Percentiles rank a stretch among this genome's conserved stretches.
Evolutionary conservation across 1,284 basidiomycete species (phyloP).

Genomic region (Ustilago xerochloae): DNA sequence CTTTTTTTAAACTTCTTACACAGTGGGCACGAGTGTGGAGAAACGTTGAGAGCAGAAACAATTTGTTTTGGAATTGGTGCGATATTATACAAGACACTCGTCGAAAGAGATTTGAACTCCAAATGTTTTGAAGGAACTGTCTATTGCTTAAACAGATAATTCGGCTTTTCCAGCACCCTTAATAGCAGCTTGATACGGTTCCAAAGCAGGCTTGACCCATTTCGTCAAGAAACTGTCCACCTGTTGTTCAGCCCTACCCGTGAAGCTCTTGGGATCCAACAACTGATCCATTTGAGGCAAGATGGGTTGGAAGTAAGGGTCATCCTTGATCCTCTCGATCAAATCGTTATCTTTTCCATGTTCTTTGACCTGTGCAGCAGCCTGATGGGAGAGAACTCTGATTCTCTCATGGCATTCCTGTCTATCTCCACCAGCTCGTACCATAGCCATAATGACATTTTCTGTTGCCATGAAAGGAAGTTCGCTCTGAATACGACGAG

Average conservation of each 20-base stretch:
- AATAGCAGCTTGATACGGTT: conserved; percentile 75
- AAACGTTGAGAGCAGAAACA: neutral
- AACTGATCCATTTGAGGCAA: conserved; percentile 70
- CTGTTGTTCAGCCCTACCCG: conserved; percentile 63
- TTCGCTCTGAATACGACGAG: conserved; percentile 88
- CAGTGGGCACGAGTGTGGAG: too few species aligned
- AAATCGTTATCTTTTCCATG: conserved; percentile 95
- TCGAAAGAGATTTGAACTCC: neutral
- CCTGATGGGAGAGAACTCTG: conserved; percentile 93
- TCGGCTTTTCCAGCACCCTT: conserved; percentile 74
- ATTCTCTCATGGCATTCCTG: conserved; percentile 98
- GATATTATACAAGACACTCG: conserved; percentile 14
- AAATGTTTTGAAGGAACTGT: too few species aligned
- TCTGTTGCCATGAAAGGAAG: conserved; percentile 96
- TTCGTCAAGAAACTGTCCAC: conserved; percentile 77
- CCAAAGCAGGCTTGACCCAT: conserved; percentile 89
- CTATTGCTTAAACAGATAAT: conserved; percentile 66
- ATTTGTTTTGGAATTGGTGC: neutral
- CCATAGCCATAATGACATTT: conserved; percentile 99
- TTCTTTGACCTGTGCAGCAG: conserved; percentile 92
- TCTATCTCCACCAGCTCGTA: conserved; percentile 90
- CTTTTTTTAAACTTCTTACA: too few species aligned
- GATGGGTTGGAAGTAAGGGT: conserved; percentile 76
- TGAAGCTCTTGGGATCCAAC: conserved; percentile 58
- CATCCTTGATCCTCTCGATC: conserved; percentile 82